These are phyloP conservation scores for Diaporthe humulicola DNA, from an alignment of 2,329 filamentous ascomycete species.

Conservation along the genomic window DNA sequence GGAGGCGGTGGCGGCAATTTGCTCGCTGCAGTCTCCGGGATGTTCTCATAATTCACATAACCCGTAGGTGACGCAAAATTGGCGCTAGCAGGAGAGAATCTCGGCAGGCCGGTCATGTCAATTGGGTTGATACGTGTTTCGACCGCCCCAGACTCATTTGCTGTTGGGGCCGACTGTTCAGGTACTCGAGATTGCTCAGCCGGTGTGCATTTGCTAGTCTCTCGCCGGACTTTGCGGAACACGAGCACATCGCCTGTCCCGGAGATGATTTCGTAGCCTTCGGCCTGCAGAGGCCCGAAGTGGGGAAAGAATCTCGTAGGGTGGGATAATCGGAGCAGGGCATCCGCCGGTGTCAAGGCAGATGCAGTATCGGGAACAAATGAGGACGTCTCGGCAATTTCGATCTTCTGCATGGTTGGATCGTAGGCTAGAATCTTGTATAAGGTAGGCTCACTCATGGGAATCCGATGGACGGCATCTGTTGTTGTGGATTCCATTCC, in stretches of 20 bases:
- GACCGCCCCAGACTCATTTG: constrained; percentile 9
- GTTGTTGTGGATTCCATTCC: constrained; percentile 32
- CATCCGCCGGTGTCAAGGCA: constrained; percentile 70
- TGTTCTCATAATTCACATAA: constrained; percentile 72
- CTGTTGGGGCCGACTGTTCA: not conserved
- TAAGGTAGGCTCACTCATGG: constrained; percentile 45
- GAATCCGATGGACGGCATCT: not conserved
- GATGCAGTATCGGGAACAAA: constrained; percentile 61
- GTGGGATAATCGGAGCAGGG: constrained; percentile 71
- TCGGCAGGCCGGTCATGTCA: constrained; percentile 62
- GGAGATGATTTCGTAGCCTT: constrained; percentile 77
- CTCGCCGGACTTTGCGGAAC: constrained; percentile 69
- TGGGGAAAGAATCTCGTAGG: constrained; percentile 76
- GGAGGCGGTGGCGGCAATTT: constrained; percentile 48
- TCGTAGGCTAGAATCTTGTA: constrained; percentile 80
- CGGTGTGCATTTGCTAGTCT: not conserved
- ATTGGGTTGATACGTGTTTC: constrained; percentile 67
- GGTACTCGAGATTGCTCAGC: constrained; percentile 40
- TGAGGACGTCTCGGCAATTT: constrained; percentile 72
- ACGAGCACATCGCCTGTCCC: constrained; percentile 74
- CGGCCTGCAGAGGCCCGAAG: constrained; percentile 67
- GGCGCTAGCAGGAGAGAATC: constrained; percentile 59
- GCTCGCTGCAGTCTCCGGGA: constrained; percentile 46
- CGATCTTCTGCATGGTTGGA: constrained; percentile 67
- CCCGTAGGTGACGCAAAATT: constrained; percentile 75